phyloP scores from a whole-genome alignment of 352 stramenopile genomes.

The Phytophthora boehmeriae region DNA sequence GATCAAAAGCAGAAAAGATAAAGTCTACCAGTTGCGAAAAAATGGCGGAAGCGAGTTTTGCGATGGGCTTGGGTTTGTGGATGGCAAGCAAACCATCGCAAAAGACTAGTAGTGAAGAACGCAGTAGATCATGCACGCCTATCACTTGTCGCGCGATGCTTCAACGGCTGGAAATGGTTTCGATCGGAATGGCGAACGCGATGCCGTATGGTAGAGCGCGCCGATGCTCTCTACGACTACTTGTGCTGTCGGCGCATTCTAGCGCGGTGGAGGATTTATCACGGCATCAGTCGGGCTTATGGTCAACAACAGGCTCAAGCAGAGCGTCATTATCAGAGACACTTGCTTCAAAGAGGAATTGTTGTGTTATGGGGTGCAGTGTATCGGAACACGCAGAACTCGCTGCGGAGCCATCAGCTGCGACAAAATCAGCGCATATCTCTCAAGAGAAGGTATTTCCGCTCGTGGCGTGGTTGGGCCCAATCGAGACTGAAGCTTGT shows the following conservation, averaged over 20 bases:
- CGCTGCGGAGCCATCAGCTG: constrained; percentile 22
- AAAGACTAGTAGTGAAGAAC: constrained; percentile 7
- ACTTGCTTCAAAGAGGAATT: constrained; percentile 32
- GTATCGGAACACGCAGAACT: constrained; percentile 24
- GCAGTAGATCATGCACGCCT: constrained; percentile 1
- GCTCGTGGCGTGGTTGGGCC: constrained; percentile 17
- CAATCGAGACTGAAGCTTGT: constrained; percentile 3
- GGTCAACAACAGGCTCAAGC: constrained; percentile 9
- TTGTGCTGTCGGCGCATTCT: constrained; percentile 19
- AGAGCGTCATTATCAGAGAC: constrained; percentile 15
- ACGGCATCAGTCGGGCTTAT: constrained; percentile 2
- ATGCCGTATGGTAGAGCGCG: constrained; percentile 8
- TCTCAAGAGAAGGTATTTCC: constrained; percentile 33
- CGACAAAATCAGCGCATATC: constrained; percentile 24
- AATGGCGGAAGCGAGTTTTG: constrained; percentile 20
- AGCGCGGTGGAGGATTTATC: constrained; percentile 23
- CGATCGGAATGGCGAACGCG: background rate
- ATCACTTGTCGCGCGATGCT: constrained; percentile 5
- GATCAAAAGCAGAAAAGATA: constrained; percentile 14
- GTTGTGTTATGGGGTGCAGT: constrained; percentile 25
- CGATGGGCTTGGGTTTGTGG: constrained; percentile 18
- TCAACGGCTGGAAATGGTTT: constrained; percentile 25
- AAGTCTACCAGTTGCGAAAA: constrained; percentile 9
- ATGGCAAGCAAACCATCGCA: constrained; percentile 25
- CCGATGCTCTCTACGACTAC: constrained; percentile 9